phyloP scores from a whole-genome alignment of 2,329 filamentous ascomycete genomes.

The Acarospora socialis region DNA sequence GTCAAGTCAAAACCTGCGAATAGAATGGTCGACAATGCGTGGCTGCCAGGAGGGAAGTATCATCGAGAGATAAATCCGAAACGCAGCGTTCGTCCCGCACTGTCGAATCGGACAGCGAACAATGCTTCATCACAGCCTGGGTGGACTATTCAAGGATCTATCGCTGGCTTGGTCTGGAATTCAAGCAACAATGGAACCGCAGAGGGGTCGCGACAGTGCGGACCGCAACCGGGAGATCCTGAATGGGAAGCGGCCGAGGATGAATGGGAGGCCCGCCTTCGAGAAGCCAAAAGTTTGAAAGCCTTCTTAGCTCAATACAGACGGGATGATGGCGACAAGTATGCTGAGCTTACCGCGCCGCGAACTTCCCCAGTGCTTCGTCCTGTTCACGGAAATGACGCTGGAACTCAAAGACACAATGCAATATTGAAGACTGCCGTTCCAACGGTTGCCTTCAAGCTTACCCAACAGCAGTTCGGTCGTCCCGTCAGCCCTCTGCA shows the following conservation, averaged over 20 bases:
- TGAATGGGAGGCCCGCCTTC: neutral
- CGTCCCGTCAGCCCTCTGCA: neutral
- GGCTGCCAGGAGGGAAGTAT: neutral
- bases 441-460: constrained; percentile 1
- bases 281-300: neutral
- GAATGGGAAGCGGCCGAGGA: neutral
- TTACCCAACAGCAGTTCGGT: constrained; percentile 1
- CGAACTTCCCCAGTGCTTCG: neutral
- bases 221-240: neutral
- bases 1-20: too few relatives aligned
- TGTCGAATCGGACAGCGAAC: too few relatives aligned
- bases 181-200: neutral
- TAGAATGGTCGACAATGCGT: neutral
- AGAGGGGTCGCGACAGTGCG: neutral
- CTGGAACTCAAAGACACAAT: neutral
- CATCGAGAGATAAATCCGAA: neutral
- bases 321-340: neutral
- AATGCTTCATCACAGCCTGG: neutral
- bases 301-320: neutral
- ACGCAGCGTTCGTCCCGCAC: neutral
- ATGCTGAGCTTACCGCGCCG: neutral
- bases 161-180: neutral
- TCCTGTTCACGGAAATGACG: neutral
- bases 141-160: neutral
- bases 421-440: neutral